Percentiles rank a stretch among this genome's conserved stretches.
Evolutionary conservation across 176 grass and related monocot species (phyloP).

Genomic region (Oryza officinalis): DNA sequence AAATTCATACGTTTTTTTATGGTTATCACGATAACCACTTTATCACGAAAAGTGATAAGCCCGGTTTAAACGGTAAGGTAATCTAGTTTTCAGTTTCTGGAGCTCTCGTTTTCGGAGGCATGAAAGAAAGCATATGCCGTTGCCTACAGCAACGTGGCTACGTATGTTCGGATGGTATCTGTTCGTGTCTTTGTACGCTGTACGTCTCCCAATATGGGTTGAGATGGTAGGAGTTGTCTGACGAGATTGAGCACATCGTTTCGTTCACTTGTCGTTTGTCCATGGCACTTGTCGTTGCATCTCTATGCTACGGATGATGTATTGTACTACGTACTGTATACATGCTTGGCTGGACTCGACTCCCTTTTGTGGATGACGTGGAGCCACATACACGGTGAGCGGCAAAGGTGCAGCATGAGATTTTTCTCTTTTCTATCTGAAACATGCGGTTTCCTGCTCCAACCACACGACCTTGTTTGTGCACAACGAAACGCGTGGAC

Average conservation of each 20-base stretch:
- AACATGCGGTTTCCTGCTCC: background rate
- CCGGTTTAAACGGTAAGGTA: no score
- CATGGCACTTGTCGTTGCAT: background rate
- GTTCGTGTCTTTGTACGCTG: background rate
- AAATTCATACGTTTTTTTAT: no score
- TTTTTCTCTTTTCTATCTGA: background rate
- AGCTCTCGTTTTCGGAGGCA: constrained; percentile 12
- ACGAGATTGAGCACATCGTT: background rate
- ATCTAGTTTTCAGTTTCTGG: background rate
- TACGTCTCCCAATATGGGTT: background rate
- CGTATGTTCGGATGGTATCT: background rate
- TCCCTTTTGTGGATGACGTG: constrained; percentile 1
- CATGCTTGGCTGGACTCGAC: background rate
- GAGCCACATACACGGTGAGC: background rate
- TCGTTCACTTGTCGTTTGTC: background rate
- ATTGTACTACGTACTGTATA: background rate
- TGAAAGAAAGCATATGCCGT: background rate
- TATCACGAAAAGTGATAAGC: no score
- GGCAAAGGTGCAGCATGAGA: background rate
- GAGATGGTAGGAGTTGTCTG: background rate
- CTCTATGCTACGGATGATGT: background rate
- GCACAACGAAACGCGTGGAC: background rate
- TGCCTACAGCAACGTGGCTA: background rate
- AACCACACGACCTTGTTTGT: background rate
- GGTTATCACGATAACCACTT: no score